Evolutionary conservation across 805 yeast species (phyloP), one percentile per base, ranked within the genome.

Genomic region (Nakazawaea anatomiae): DNA sequence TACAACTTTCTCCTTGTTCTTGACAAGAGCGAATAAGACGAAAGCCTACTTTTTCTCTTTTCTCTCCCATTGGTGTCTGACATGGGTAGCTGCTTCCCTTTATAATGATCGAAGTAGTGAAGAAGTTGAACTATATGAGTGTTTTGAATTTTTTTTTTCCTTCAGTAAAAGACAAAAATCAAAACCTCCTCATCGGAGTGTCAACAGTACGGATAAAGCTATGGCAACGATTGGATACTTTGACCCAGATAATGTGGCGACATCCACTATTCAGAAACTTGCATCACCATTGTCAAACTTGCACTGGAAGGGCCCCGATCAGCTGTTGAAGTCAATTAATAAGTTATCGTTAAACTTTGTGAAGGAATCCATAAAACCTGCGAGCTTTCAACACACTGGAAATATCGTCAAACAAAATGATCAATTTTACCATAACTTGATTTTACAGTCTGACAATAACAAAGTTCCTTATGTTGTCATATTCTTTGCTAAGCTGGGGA

Each of bases 161-260:
- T 18, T 18, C 25, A 18, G 25, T 18, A 18, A 3, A 18, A 18
- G 25, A 18, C 25, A 18, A 18, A 18, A 18, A 18, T 18, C 25
- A 18, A 18, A 18, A 18, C 25, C 3, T 18, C 25, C 25, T 18
- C 25, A 18, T 18, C 25, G 25, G 25, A 18, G 25, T 18, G 25
- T 18, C 25, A 18, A 18, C 25, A 18, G 25, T 18, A 18, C 25
- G 25, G 25, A 18, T 18, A 18, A 3, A 32, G 11, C 35, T 8
- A 47, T 47, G 51, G 51, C 46, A 9, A 55, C 59, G 14, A 67
- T 85, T 14, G 87, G 88, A 4, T 87, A 78, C 63, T 86, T 83
- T 60, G 96, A 89, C 56, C 96, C 96, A 1, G 85, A 84, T 59
- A 74, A 77, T 30, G 75, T 83, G 1, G 80, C 72, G 57, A 72